Base-by-base conservation (phyloP, 2,329 filamentous ascomycete genomes). In the Graphiopsis chlorocephala region DNA sequence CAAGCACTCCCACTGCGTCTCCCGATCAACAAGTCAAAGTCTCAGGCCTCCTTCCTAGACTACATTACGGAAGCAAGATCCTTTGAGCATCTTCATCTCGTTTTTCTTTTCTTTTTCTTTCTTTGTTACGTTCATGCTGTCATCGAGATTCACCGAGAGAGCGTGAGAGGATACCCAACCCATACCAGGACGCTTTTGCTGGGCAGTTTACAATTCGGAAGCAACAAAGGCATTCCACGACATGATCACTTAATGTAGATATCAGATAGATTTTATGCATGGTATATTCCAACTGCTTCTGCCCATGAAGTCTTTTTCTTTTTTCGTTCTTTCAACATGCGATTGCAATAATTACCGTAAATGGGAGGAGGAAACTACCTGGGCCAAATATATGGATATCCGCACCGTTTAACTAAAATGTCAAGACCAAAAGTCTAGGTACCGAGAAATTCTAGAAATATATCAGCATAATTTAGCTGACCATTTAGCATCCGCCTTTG, bases 401-500 rank as follows among this genome's bases (percentile, higher is more conserved):
- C n/a, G n/a, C n/a, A n/a, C n/a, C n/a, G n/a, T n/a, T n/a, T n/a
- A n/a, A 11, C 29, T 10, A 31, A 10, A 33, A 12, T 12, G 31
- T 11, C 31, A 33, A 33, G 4, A 12, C 1, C 33, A 35, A 15
- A 42, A 20, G 38, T 42, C 1, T 1, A n/a, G 17, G 4, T 42
- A 20, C 38, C 7, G n/a, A 7, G 5, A 12, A 20, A 7, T 45
- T 2, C 33, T 3, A 20, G 38, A 20, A 20, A 20, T 45, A 45
- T 52, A 52, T 52, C 47, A 28, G 47, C 47, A 52, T 52, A 52
- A 52, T 26, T 52, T 52, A 52, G 47, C 47, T 28, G 47, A 26
- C 47, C 47, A 52, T 52, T 28, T n/a, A 52, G 26, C 12, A 26
- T 26, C 26, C 23, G 47, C 47, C 47, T 52, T 52, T 52, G 47